Evolutionary conservation across 345 rosid species (phyloP), one percentile per base, ranked within the genome.

Genomic region (Eucalyptus regnans): DNA sequence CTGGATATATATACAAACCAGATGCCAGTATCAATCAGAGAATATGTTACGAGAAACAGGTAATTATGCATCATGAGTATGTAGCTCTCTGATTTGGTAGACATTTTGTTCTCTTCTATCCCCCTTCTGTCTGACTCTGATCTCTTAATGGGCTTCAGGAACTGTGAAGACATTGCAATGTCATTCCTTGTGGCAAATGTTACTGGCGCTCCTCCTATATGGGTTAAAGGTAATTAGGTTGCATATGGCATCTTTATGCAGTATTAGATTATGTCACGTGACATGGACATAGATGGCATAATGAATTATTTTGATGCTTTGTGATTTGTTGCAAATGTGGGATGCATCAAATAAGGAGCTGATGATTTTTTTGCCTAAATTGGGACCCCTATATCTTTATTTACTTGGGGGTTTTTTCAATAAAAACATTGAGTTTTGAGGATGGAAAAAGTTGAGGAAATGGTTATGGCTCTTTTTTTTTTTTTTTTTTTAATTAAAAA

Each of bases 131-230:
- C 60, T 89, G 41, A 86, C 87, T 89, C 66, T 52, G 20, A 76
- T 41, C 84, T 76, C 12, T 76, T 22, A 76, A 76, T 41, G 84
- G 84, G 48, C 84, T 76, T 83, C 93, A 97, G 99, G 97, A 97
- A 97, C 90, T 97, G 99, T 92, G 99, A 97, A 96, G 98, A 98
- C 93, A 98, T 97, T 68, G 99, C 99, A 37, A 97, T 98, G 99
- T 97, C 99, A 33, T 98, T 98, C 94, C 99, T 98, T 16, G 93
- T 98, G 14, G 99, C 99, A 52, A 98, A 98, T 93, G 96, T 92
- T 76, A 95, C 98, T n/a, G 95, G 92, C 90, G 94, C 97, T 87
- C 99, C 99, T 62, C 97, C 99, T 37, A 94, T 98, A 51, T 97
- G 99, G 99, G 98, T 96, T 62, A 95, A 98, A 94, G 99, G 99